phyloP scores from a whole-genome alignment of 2,329 filamentous ascomycete genomes.

The Ophiostoma ulmi region DNA sequence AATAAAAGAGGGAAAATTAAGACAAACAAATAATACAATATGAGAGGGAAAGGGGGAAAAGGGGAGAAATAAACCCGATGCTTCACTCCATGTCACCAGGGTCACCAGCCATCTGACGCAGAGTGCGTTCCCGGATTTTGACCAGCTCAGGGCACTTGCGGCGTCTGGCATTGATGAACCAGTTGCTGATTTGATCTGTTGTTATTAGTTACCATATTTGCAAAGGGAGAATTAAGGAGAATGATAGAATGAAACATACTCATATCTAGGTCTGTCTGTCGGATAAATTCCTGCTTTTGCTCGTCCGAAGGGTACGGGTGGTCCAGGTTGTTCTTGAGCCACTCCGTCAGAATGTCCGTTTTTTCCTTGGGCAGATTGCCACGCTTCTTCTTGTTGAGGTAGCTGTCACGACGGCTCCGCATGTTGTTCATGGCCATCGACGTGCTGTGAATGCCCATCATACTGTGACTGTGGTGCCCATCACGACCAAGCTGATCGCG shows the following conservation, averaged over 20 bases:
- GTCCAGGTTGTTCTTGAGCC: conserved; percentile 71
- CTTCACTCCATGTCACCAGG: background rate
- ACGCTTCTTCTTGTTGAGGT: conserved; percentile 54
- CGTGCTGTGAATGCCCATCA: background rate
- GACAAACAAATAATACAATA: background rate
- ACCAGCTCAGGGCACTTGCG: conserved; percentile 59
- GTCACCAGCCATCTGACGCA: conserved; percentile 28
- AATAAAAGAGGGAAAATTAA: background rate
- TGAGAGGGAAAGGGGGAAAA: background rate
- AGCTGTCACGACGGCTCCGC: background rate
- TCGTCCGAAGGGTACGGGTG: conserved; percentile 86
- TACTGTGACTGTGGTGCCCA: background rate
- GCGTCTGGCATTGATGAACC: conserved; percentile 73
- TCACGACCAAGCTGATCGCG: background rate
- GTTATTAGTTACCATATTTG: conserved; percentile 18
- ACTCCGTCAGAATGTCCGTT: conserved; percentile 72
- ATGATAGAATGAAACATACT: conserved; percentile 46
- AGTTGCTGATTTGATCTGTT: conserved; percentile 67
- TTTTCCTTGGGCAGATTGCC: conserved; percentile 89
- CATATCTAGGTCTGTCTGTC: conserved; percentile 69
- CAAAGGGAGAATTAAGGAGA: conserved; percentile 13
- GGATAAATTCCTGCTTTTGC: conserved; percentile 77
- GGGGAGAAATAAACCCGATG: background rate
- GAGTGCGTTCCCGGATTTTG: conserved; percentile 48
- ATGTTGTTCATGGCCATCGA: background rate